Evolutionary conservation across 2,329 filamentous ascomycete species (phyloP).

Genomic region (Cercospora sp.): DNA sequence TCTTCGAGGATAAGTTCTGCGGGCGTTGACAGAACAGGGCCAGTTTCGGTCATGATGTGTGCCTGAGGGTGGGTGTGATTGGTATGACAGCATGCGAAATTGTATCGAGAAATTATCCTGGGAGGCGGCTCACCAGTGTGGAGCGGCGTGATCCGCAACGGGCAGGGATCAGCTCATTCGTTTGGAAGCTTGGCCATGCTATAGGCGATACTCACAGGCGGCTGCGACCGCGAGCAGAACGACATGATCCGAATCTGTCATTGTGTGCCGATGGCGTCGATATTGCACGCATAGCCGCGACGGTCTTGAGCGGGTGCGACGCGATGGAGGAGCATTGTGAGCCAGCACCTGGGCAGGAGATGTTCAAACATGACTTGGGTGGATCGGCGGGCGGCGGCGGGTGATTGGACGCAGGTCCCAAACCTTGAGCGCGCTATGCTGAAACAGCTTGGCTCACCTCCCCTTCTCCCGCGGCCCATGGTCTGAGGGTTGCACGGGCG

Average conservation of each 20-base stretch:
- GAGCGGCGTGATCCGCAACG: constrained; percentile 1
- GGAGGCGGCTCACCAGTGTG: neutral
- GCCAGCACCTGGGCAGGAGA: neutral
- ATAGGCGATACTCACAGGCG: neutral
- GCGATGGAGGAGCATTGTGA: neutral
- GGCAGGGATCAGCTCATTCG: neutral
- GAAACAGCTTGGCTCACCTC: neutral
- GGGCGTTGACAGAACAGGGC: constrained; percentile 64
- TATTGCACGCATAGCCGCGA: neutral
- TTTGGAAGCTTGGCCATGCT: neutral
- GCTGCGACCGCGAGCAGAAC: neutral
- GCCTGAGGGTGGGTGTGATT: constrained; percentile 2
- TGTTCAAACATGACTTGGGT: neutral
- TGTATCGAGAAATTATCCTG: constrained; percentile 10
- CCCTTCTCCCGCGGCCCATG: neutral
- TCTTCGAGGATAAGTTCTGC: constrained; percentile 62
- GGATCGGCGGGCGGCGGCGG: neutral
- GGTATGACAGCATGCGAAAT: constrained; percentile 11
- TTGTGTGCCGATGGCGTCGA: neutral
- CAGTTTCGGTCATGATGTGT: constrained; percentile 30
- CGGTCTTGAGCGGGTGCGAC: neutral
- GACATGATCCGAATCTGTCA: neutral
- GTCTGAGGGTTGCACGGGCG: constrained; percentile 4
- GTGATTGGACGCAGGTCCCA: neutral
- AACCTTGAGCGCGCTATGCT: neutral